These are phyloP conservation scores for Apiospora koreana DNA, from an alignment of 2,329 filamentous ascomycete species.

Conservation along the genomic window DNA sequence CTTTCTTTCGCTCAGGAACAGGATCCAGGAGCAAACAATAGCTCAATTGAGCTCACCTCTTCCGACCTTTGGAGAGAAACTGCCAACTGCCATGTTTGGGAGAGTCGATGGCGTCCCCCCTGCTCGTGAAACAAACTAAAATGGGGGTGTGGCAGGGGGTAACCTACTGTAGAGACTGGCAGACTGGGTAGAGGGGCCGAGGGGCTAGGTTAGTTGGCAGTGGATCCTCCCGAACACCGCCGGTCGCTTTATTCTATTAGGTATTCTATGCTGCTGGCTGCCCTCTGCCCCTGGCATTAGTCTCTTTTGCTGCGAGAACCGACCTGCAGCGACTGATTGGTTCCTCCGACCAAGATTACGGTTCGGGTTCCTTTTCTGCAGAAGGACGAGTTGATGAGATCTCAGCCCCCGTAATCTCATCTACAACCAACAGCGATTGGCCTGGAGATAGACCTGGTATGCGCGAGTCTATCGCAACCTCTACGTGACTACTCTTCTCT, in stretches of 20 bases:
- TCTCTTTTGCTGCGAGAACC: no score
- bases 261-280: no score
- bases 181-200: background rate
- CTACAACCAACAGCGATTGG: background rate
- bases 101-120: background rate
- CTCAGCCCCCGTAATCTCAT: background rate
- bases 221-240: background rate
- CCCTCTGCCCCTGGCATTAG: no score
- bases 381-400: background rate
- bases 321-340: background rate
- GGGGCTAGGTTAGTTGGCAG: background rate
- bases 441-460: background rate
- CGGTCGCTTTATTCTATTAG: no score
- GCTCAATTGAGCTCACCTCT: no score
- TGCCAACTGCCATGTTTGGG: background rate
- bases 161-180: no score
- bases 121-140: background rate
- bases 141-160: background rate
- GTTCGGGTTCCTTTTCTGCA: background rate
- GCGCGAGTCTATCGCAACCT: background rate
- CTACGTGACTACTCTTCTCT: background rate
- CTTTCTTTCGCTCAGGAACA: no score
- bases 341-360: background rate
- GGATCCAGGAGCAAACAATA: no score
- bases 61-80: background rate